Percentiles rank a stretch among this genome's conserved stretches.
These are phyloP conservation scores for Hibiscus mutabilis DNA, from an alignment of 345 rosid species.

Conservation along the genomic window DNA sequence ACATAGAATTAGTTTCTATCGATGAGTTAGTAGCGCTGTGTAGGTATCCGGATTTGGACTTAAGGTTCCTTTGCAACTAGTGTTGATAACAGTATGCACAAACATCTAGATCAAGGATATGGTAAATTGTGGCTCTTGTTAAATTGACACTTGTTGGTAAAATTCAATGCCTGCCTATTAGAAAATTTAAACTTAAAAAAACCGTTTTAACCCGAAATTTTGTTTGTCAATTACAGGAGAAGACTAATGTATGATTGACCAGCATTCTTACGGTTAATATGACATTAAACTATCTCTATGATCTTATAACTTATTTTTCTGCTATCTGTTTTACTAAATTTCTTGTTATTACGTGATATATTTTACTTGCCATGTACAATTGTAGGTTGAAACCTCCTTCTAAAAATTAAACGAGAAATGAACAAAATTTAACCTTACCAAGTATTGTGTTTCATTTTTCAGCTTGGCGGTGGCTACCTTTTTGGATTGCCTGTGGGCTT, in stretches of 20 bases:
- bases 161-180: not conserved
- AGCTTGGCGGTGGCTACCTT: conserved; percentile 99
- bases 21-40: not conserved
- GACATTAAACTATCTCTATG: not conserved
- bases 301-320: not conserved
- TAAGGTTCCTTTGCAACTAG: not conserved
- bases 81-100: not conserved
- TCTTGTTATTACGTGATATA: not conserved
- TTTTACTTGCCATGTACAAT: not conserved
- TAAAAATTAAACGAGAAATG: not conserved
- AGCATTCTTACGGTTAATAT: not conserved
- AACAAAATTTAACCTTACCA: not conserved
- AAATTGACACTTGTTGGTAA: not conserved
- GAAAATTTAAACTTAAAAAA: not conserved
- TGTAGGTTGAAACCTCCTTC: not conserved
- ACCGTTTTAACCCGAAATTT: not conserved
- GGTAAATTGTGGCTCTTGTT: not conserved
- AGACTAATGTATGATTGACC: not conserved
- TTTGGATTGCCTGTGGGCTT: conserved; percentile 95
- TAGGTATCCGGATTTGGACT: not conserved
- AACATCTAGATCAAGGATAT: not conserved
- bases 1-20: not conserved
- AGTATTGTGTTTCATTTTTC: conserved; percentile 19
- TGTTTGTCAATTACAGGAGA: not conserved
- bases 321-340: not conserved